Evolutionary conservation across 371 early-diverging fungal genomes (phyloP), one percentile per base, ranked within the genome.

Genomic region (Batkoa obscura): DNA sequence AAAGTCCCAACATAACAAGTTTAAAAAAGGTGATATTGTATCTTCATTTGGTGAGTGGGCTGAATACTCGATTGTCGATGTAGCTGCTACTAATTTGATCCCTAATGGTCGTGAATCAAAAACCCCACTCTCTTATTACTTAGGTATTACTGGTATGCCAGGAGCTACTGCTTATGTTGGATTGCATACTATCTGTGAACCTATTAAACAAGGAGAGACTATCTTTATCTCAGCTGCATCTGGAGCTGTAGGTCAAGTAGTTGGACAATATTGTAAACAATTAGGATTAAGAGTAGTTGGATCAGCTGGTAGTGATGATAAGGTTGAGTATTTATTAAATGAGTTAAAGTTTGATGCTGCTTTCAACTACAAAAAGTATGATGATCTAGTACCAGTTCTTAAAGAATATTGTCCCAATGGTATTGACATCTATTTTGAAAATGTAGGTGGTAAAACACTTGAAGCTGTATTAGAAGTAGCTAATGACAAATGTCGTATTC

Each of bases 321-420:
- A 84, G 61, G 78, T 80, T 42, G 66, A 71, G 39, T 73, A 64
- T 58, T 62, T 83, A 48, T 61, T 69, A 59, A 66, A 72, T 34
- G 67, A 66, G 33, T 56, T 75, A 34, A 70, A 72, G 0, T 76
- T 77, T 36, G 78, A 81, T 62, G 74, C 59, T 6, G 86, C 77
- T 34, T 81, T 83, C 74, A 83, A 83, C 68, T 82, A 83, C 75
- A 82, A 81, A 68, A 79, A 67, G 4, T 67, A 65, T 30, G 63
- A 64, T 9, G 49, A 63, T 5, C 59, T 58, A 31, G 68, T 67
- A 1, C 62, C 66, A n/a, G 63, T 77, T 41, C 47, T 45, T 2
- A 62, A 76, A 55, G 37, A 59, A 33, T 37, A 5, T 39, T 73
- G 74, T 36, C 82, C 79, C 15, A 67, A 75, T 8, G 86, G 82